These are phyloP conservation scores for Wickerhamomyces chambardii DNA, from an alignment of 805 yeast species.

Conservation along the genomic window DNA sequence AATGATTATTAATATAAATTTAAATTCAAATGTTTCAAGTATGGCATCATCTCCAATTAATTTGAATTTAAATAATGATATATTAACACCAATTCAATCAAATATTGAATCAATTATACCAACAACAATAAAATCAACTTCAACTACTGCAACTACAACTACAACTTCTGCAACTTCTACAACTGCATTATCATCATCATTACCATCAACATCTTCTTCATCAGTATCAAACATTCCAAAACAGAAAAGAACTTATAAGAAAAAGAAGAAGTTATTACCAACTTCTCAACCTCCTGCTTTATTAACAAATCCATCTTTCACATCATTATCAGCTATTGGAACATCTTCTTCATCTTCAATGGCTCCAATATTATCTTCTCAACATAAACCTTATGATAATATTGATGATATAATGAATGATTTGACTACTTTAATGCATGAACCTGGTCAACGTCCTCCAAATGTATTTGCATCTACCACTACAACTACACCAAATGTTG, in stretches of 20 bases:
- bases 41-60: no score
- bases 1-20: no score
- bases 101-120: no score
- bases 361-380: no score
- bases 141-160: background rate
- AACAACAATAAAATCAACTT: background rate
- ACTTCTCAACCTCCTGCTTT: background rate
- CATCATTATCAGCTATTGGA: background rate
- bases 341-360: no score
- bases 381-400: no score
- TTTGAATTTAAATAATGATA: no score
- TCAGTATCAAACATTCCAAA: background rate
- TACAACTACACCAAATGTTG: background rate
- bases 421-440: background rate
- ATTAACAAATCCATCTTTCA: background rate
- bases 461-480: background rate
- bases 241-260: background rate
- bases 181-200: no score
- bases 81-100: no score
- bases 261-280: background rate
- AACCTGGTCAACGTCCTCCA: no score
- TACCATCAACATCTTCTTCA: background rate
- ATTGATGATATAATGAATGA: background rate
- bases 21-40: background rate
- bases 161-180: background rate